These are phyloP conservation scores for Suillus hirtellus DNA, from an alignment of 768 basidiomycete genomes.

Conservation along the genomic window DNA sequence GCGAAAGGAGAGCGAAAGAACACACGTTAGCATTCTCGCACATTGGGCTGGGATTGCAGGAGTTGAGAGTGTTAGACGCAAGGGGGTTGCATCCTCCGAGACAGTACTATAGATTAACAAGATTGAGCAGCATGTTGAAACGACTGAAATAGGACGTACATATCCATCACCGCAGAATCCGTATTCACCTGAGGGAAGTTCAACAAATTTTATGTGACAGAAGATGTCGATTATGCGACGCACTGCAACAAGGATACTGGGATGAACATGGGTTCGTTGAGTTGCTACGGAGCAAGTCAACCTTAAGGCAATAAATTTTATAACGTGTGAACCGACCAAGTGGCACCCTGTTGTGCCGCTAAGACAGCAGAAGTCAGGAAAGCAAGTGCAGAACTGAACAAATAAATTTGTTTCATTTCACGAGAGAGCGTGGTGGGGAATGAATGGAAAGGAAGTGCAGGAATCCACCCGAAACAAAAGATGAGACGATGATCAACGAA, in stretches of 20 bases:
- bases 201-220: not conserved
- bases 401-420: conserved; percentile 1
- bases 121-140: conserved; percentile 9
- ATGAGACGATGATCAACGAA: not conserved
- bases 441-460: not conserved
- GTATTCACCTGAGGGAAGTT: conserved; percentile 42
- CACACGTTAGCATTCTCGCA: conserved; percentile 64
- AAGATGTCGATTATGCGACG: conserved; percentile 19
- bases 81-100: conserved; percentile 87
- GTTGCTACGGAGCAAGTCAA: conserved; percentile 33
- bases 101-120: conserved; percentile 55
- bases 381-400: conserved; percentile 24
- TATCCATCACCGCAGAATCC: conserved; percentile 52
- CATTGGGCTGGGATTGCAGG: conserved; percentile 72
- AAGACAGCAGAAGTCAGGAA: conserved; percentile 22
- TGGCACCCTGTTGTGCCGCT: conserved; percentile 28
- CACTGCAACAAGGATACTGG: conserved; percentile 46
- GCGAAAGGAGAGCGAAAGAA: not conserved
- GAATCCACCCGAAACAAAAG: not conserved
- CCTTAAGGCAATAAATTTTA: not conserved
- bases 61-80: conserved; percentile 57
- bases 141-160: conserved; percentile 27
- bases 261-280: conserved; percentile 37
- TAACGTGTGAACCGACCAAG: conserved; percentile 23
- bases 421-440: conserved; percentile 18